phyloP scores from a whole-genome alignment of 169 alveolate genomes.

The Theileria orientalis region DNA sequence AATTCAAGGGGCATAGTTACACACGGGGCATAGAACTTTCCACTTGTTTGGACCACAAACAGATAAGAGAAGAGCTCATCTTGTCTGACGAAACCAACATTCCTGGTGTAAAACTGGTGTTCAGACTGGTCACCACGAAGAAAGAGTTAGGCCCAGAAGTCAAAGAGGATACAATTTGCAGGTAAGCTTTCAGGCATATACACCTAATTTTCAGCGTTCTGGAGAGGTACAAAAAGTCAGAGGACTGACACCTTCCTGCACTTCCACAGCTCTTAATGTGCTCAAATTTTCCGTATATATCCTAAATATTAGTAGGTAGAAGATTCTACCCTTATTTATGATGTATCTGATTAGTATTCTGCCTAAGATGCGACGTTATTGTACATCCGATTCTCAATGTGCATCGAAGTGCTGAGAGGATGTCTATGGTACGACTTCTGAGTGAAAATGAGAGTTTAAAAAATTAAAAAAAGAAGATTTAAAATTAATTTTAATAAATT shows the following conservation, averaged over 20 bases:
- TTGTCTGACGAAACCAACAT: constrained; percentile 17
- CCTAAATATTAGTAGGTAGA: background rate
- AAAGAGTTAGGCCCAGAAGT: constrained; percentile 24
- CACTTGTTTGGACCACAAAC: constrained; percentile 4
- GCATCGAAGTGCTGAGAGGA: constrained; percentile 6
- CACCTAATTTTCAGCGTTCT: constrained; percentile 7
- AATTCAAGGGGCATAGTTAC: constrained; percentile 46
- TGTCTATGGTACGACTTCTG: constrained; percentile 13
- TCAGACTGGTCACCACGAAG: constrained; percentile 22
- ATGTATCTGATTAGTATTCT: background rate
- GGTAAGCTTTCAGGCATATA: constrained; percentile 15
- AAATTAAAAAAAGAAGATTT: background rate
- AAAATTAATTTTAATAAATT: constrained; percentile 7
- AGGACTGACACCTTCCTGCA: background rate
- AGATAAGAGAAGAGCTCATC: constrained; percentile 16
- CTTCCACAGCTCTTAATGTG: background rate
- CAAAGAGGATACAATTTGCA: constrained; percentile 38
- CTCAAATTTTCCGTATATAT: background rate
- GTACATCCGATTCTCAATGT: background rate
- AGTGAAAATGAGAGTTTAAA: background rate
- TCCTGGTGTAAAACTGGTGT: constrained; percentile 22
- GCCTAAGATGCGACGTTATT: background rate
- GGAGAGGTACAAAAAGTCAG: background rate
- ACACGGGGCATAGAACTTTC: constrained; percentile 30
- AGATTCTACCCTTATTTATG: background rate